Conservation (phyloP, 139 green algal species). For the Volvox reticuliferus region DNA sequence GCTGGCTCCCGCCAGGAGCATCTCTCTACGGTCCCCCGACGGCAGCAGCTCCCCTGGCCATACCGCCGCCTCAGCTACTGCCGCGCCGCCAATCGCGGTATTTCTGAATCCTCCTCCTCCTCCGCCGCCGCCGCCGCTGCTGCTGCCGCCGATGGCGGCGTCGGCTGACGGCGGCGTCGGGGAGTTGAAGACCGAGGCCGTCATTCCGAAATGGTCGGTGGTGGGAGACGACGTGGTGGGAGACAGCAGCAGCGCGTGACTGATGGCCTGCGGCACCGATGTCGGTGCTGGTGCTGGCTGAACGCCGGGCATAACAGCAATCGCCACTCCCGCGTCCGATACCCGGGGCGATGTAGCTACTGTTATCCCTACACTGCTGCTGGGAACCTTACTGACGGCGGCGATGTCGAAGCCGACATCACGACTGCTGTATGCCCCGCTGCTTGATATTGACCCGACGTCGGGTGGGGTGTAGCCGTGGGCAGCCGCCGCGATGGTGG, state of each 20-base stretch:
- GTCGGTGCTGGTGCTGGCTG: neutral
- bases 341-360: no score
- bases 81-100: neutral
- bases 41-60: neutral
- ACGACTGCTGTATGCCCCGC: neutral
- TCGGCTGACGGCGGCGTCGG: neutral
- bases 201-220: neutral
- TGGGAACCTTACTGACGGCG: no score
- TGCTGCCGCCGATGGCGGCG: neutral
- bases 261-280: neutral
- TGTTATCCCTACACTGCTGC: neutral
- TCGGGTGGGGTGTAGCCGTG: no score
- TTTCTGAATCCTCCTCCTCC: no score
- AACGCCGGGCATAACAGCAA: neutral
- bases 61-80: neutral
- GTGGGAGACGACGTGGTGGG: neutral
- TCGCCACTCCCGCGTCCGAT: neutral
- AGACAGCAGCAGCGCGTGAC: conserved; percentile 24
- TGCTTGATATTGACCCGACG: neutral
- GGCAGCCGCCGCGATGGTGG: neutral
- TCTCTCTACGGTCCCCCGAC: neutral
- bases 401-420: no score
- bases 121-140: neutral
- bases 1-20: neutral
- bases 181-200: neutral